Percentiles rank a stretch among this genome's conserved stretches.
These are phyloP conservation scores for Thyridium curvatum DNA, from an alignment of 2,329 filamentous ascomycete genomes.

Conservation along the genomic window DNA sequence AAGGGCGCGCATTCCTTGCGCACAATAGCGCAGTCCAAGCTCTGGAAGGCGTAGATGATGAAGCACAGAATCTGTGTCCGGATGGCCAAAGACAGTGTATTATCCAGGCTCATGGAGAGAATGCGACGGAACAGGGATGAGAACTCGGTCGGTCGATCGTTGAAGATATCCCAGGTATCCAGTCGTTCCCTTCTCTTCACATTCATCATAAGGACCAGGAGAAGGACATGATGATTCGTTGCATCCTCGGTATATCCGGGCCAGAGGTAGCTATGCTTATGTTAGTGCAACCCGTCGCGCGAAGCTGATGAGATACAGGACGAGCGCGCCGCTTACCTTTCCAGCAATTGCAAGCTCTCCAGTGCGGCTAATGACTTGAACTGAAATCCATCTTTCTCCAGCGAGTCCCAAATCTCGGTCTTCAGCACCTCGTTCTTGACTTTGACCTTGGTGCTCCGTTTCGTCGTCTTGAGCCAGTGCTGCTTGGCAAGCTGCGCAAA, in stretches of 20 bases:
- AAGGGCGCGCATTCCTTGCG: slow-evolving; percentile 94
- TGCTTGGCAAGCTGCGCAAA: slow-evolving; percentile 75
- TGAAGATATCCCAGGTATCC: slow-evolving; percentile 81
- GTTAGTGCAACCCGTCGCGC: slow-evolving; percentile 14
- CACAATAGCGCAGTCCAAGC: slow-evolving; percentile 79
- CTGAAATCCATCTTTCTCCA: slow-evolving; percentile 76
- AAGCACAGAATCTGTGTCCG: slow-evolving; percentile 83
- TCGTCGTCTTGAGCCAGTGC: slow-evolving; percentile 70
- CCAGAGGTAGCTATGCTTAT: slow-evolving; percentile 71
- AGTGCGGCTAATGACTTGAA: slow-evolving; percentile 73
- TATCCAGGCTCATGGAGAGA: slow-evolving; percentile 77
- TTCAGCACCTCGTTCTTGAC: slow-evolving; percentile 83
- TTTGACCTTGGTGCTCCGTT: slow-evolving; percentile 57
- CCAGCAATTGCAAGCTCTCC: slow-evolving; percentile 85
- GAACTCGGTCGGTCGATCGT: slow-evolving; percentile 73
- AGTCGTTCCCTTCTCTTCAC: slow-evolving; percentile 84
- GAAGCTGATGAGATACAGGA: not conserved
- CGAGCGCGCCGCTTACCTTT: slow-evolving; percentile 56
- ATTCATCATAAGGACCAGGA: slow-evolving; percentile 80
- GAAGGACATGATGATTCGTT: slow-evolving; percentile 84
- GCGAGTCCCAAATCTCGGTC: slow-evolving; percentile 77
- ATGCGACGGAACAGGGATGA: slow-evolving; percentile 84
- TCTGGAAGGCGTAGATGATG: slow-evolving; percentile 88
- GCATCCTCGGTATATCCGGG: slow-evolving; percentile 83
- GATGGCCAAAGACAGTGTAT: slow-evolving; percentile 57